phyloP scores from a whole-genome alignment of 129 eudicot species.

The Smallanthus sonchifolius region DNA sequence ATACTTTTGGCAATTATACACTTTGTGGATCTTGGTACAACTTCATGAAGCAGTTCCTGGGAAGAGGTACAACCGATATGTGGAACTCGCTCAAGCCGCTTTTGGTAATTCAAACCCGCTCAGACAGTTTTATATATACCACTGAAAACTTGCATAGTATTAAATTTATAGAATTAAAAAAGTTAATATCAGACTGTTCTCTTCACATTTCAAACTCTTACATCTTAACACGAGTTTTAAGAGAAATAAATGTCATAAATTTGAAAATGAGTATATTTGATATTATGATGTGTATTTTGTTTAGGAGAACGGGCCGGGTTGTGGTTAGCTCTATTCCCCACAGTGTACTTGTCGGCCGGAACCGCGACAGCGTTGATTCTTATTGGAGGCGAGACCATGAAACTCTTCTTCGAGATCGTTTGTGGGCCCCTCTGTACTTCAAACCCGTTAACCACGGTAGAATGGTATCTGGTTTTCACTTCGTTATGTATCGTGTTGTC shows the following conservation, averaged over 20 bases:
- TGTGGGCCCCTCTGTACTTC: conserved; percentile 35
- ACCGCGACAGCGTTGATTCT: conserved; percentile 66
- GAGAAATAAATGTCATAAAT: neutral
- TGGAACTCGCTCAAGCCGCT: conserved; percentile 74
- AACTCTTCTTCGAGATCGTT: conserved; percentile 44
- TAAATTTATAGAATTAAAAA: too few relatives aligned
- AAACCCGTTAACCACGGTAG: conserved; percentile 40
- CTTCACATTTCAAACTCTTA: too few relatives aligned
- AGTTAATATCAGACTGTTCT: too few relatives aligned
- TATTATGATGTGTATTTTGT: neutral
- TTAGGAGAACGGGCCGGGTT: conserved; percentile 65
- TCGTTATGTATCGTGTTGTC: conserved; percentile 52
- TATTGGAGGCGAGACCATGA: conserved; percentile 66
- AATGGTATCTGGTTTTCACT: conserved; percentile 70
- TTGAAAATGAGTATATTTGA: too few relatives aligned
- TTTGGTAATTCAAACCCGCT: conserved; percentile 40
- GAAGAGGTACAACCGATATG: conserved; percentile 69
- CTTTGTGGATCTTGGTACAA: conserved; percentile 76
- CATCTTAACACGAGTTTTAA: too few relatives aligned
- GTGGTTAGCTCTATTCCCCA: conserved; percentile 56
- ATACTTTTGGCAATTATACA: conserved; percentile 79
- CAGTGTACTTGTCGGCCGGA: conserved; percentile 70
- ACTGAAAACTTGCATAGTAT: too few relatives aligned
- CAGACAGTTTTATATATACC: neutral
- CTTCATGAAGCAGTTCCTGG: conserved; percentile 84